These are phyloP conservation scores for Ogataea pignaliae DNA, from an alignment of 805 yeast species.

Conservation along the genomic window DNA sequence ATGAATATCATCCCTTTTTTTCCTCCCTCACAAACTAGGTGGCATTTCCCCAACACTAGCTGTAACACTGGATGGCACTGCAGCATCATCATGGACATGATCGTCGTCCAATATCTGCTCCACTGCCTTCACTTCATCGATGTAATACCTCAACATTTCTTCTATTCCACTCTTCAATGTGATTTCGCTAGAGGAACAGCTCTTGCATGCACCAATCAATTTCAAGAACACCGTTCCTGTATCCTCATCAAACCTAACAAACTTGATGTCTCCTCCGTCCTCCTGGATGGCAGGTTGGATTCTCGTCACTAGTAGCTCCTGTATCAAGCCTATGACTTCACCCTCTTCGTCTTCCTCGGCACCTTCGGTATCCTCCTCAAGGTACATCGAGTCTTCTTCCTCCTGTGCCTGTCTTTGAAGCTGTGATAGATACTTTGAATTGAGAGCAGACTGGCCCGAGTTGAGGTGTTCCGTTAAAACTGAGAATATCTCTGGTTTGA, in stretches of 20 bases:
- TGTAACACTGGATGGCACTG: slow-evolving; percentile 2
- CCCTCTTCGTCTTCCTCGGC: slow-evolving; percentile 67
- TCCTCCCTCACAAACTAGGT: slow-evolving; percentile 31
- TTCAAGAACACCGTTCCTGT: slow-evolving; percentile 85
- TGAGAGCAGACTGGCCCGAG: slow-evolving; percentile 53
- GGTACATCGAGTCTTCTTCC: slow-evolving; percentile 18
- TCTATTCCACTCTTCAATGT: slow-evolving; percentile 95
- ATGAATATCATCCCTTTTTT: not conserved
- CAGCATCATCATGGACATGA: not conserved
- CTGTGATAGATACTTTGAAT: slow-evolving; percentile 29
- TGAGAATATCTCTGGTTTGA: slow-evolving; percentile 65
- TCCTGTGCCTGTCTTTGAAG: slow-evolving; percentile 35
- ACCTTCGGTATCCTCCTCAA: slow-evolving; percentile 36
- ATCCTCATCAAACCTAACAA: slow-evolving; percentile 77
- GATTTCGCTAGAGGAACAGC: slow-evolving; percentile 86
- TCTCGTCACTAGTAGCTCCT: slow-evolving; percentile 88
- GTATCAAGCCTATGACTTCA: slow-evolving; percentile 84
- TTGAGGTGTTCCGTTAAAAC: slow-evolving; percentile 51
- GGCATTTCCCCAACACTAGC: slow-evolving; percentile 27
- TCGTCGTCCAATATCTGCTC: slow-evolving; percentile 82
- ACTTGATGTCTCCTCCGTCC: slow-evolving; percentile 97
- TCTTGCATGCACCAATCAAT: slow-evolving; percentile 92
- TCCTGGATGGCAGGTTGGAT: slow-evolving; percentile 97
- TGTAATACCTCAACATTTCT: slow-evolving; percentile 94
- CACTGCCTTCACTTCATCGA: slow-evolving; percentile 90